Evolutionary conservation across 2,329 filamentous ascomycete genomes (phyloP), one percentile per base, ranked within the genome.

Genomic region (Metarhizium album): DNA sequence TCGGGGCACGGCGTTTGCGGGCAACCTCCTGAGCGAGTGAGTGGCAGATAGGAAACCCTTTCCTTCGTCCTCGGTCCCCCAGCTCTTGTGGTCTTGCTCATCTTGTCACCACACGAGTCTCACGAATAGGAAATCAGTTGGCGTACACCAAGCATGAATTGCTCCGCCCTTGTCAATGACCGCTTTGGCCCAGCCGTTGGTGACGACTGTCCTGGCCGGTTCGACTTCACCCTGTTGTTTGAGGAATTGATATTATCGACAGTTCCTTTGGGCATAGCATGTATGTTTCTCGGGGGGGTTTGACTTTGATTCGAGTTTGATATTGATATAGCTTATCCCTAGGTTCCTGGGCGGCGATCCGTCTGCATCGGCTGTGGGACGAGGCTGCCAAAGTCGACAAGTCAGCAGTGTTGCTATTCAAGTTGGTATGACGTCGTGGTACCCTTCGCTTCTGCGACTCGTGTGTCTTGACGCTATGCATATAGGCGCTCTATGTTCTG

Each of bases 211-310:
- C 53, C 54, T 11, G 56, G 46, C 11, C 56, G 58, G 33, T 62
- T 59, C 51, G 60, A 63, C 55, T 62, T 63, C 43, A 62, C 61
- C 2, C 54, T 62, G 11, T 48, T 63, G 6, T 63, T 62, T 46
- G 58, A 63, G 40, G 59, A 63, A 40, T 51, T 49, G 42, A 54
- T 63, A 20, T 51, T 63, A 27, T 57, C 56, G 3, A 37, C 59
- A 18, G 53, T 48, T 14, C 38, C 55, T 40, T 40, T 40, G 18
- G 6, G n/a, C 8, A 22, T 40, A 4, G 18, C 37, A 16, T 40
- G 37, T 40, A 2, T 20, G 37, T 40, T 20, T 20, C 4, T 1
- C 9, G 2, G 6, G 4, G 2, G 6, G 20, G 1, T 3, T 1
- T 3, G 2, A 20, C 6, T 1, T 20, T 18, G n/a, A 1, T 16